A percentile compares a stretch with the other conserved stretches of the same genome.
phyloP scores from a whole-genome alignment of 257 asterid species.

The Ballota nigra region DNA sequence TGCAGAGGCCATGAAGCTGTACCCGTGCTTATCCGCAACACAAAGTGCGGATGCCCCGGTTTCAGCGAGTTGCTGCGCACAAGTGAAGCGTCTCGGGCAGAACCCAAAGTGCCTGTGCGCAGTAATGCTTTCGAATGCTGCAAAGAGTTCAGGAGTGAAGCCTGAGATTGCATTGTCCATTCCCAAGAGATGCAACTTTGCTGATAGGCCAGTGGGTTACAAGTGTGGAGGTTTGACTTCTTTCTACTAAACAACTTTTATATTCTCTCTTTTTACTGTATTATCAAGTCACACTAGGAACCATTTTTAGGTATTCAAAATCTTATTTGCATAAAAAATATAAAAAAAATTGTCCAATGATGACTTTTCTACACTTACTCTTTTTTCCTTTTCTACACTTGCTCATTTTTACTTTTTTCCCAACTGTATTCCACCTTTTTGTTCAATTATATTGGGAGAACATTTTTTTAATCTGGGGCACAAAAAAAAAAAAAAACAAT shows the following conservation, averaged over 20 bases:
- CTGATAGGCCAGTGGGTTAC: constrained; percentile 63
- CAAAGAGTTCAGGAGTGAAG: constrained; percentile 48
- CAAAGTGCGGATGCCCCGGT: constrained; percentile 37
- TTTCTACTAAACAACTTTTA: background rate
- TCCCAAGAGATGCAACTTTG: constrained; percentile 65
- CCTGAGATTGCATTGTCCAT: constrained; percentile 56
- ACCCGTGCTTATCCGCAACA: constrained; percentile 56
- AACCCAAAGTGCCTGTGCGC: constrained; percentile 64
- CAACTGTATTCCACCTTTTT: too few relatives aligned
- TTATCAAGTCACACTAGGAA: too few relatives aligned
- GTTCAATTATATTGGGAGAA: too few relatives aligned
- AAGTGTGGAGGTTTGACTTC: constrained; percentile 56
- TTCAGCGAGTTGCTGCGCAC: constrained; percentile 45
- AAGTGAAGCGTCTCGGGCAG: constrained; percentile 47
- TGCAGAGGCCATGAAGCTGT: constrained; percentile 54
- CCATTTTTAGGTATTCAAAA: too few relatives aligned
- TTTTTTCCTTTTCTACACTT: too few relatives aligned
- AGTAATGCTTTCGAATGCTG: constrained; percentile 57
- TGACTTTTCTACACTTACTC: too few relatives aligned
- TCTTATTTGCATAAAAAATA: too few relatives aligned
- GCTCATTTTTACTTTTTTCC: too few relatives aligned
- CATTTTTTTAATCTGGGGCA: too few relatives aligned
- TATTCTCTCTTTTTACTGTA: too few relatives aligned
- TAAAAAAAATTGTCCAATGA: too few relatives aligned
- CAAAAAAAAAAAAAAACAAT: too few relatives aligned